Percentiles rank a stretch among this genome's conserved stretches.
These are phyloP conservation scores for Chloropicon primus DNA, from an alignment of 139 green algal species.

Conservation along the genomic window DNA sequence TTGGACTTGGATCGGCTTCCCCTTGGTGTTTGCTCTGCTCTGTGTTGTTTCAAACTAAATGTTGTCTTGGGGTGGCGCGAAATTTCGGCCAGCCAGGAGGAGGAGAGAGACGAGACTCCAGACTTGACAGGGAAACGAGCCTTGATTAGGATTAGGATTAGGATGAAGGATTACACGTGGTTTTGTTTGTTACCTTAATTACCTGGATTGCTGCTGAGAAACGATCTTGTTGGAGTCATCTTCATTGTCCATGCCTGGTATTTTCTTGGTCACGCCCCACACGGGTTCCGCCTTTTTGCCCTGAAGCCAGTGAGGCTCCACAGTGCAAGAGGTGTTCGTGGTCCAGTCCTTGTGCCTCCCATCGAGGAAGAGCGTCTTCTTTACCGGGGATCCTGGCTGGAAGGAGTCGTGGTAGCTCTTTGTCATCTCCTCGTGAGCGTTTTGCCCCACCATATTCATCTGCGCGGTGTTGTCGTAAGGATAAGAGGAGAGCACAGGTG, in stretches of 20 bases:
- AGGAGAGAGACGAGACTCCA: no score
- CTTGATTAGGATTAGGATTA: no score
- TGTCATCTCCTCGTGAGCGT: neutral
- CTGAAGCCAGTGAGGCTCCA: neutral
- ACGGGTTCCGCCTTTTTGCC: neutral
- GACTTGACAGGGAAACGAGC: no score
- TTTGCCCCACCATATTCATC: neutral
- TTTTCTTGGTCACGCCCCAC: neutral
- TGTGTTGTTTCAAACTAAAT: no score
- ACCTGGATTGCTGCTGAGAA: neutral
- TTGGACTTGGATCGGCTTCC: no score
- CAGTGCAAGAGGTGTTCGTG: neutral
- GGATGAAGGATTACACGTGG: no score
- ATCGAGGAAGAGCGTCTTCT: neutral
- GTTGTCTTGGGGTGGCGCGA: no score
- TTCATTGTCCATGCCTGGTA: neutral
- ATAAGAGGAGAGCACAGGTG: neutral
- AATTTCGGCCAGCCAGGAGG: no score
- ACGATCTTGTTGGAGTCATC: neutral
- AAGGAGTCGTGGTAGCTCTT: neutral
- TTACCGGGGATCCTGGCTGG: neutral
- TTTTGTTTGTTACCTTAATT: neutral
- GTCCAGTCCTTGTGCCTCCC: neutral
- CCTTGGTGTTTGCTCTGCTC: no score
- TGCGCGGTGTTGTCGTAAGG: neutral